Conservation (phyloP, 2,329 filamentous ascomycete species). For the Epichloe baconii region DNA sequence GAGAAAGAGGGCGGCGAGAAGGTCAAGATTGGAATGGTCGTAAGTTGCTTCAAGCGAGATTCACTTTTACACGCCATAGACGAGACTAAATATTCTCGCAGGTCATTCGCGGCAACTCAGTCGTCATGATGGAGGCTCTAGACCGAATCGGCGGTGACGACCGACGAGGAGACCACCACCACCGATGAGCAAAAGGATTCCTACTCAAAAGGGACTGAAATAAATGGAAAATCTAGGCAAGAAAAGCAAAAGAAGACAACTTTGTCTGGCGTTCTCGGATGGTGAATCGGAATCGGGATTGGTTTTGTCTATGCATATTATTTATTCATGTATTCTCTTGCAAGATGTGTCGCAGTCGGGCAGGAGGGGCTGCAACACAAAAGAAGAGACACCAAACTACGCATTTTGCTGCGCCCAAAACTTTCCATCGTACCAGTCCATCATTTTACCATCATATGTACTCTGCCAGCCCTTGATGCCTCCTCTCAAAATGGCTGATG, state of each 20-base stretch:
- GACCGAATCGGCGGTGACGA: constrained; percentile 55
- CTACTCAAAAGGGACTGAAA: constrained; percentile 7
- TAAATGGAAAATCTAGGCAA: not conserved
- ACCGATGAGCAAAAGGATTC: constrained; percentile 12
- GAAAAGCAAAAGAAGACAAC: constrained; percentile 2
- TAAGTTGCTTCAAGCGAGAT: constrained; percentile 30
- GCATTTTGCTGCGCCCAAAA: constrained; percentile 15
- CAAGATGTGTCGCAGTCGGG: not conserved
- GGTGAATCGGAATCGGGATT: constrained; percentile 4
- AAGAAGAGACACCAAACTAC: not conserved
- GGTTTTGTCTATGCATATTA: not conserved
- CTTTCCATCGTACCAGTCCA: constrained; percentile 37
- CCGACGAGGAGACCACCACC: constrained; percentile 21
- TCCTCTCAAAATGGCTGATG: constrained; percentile 34
- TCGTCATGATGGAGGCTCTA: constrained; percentile 89
- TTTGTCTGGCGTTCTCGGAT: constrained; percentile 23
- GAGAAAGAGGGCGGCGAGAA: constrained; percentile 90
- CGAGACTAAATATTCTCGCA: constrained; percentile 22
- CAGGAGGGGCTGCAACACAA: not conserved
- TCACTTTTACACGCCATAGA: not conserved
- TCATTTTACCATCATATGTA: constrained; percentile 30
- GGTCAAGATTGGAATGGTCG: constrained; percentile 81
- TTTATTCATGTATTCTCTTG: not conserved
- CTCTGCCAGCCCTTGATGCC: constrained; percentile 44
- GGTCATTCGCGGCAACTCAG: constrained; percentile 95